Base-by-base conservation (phyloP, 140 eudicot species). In the Stevia rebaudiana region DNA sequence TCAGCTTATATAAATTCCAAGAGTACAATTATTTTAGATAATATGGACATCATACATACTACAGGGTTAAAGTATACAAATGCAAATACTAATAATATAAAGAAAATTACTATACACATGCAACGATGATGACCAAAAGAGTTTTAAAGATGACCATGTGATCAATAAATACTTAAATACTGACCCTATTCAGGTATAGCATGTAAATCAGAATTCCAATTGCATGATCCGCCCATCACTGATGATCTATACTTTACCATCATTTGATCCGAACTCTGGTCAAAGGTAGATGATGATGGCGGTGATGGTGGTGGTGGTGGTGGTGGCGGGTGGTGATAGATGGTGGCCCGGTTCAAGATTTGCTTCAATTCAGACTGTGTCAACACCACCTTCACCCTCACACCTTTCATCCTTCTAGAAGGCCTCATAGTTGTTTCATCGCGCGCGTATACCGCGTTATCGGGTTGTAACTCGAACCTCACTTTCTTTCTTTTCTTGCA, bases 381-480 rank as follows among this genome's bases (percentile, higher is more conserved):
- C 70, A 75, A 11, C 60, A 75, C 75, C 71, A 75, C 65, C 65
- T 75, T 75, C 44, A 75, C 75, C 55, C 75, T 75, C 65, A 75
- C 51, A 49, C 75, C 18, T 67, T 54, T 67, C 36, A 37, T 74
- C 65, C 30, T 39, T 40, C 41, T 25, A 46, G 41, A 15, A 36
- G 57, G 31, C 37, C 30, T 66, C 61, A 39, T 67, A 28, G 35
- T 59, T 19, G 79, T 19, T 63, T 71, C 76, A 48, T 21, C 8
- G 11, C 23, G 30, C 16, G 11, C 40, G 11, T 11, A 24, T 48
- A 46, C 56, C 13, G 39, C 18, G 37, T 67, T 51, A 21, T 50
- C 59, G 36, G 55, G n/a, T 68, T 68, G 65, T 74, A 51, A n/a
- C 21, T 40, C 30, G 70, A 68, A 68, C 69, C 66, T 17, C 58